Base-by-base conservation (phyloP, 1,139 yeast species). In the Scheffersomyces illinoinensis region DNA sequence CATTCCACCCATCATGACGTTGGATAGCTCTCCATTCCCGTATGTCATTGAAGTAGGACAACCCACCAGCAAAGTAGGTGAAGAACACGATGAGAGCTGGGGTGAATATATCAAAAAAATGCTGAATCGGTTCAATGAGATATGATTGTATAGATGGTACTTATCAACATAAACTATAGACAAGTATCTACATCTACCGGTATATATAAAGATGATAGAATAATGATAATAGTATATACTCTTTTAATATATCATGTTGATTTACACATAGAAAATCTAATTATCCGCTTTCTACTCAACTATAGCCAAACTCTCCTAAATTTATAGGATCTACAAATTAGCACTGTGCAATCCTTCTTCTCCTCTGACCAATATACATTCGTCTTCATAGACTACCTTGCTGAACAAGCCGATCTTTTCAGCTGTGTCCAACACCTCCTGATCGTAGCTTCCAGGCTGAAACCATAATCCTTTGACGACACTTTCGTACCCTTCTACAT, bases 371-470 rank as follows among this genome's bases (percentile, higher is more conserved):
- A 90, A 76, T 55, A 90, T 86, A 72, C 96, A 90, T 61, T 85
- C 85, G 49, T 87, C 93, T 66, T 85, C 82, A 48, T 82, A 82
- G 39, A 90, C 82, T 1, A 82, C 80, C 50, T 72, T 67, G 0
- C 86, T 86, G 8, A 71, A 68, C 46, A 82, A 67, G 1, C 84
- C 84, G 33, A 81, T 67, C 26, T 70, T 66, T 43, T 74, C 72
- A 3, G 80, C 81, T 21, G 68, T 67, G 0, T 79, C 77, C 54
- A 89, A 71, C 3, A 86, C 88, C n/a, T 76, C 79, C 8, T 72
- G 71, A 65, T 89, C 87, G 63, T 83, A 89, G 47, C 91, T 83
- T 0, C 96, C 96, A 0, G 96, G 96, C 69, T 91, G 97, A 62
- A 90, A 86, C 97, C 97, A 91, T 39, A 90, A 75, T 0, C 89